Evolutionary conservation across 495 filamentous ascomycete genomes (phyloP).

Genomic region (Chaetomidium leptoderma): DNA sequence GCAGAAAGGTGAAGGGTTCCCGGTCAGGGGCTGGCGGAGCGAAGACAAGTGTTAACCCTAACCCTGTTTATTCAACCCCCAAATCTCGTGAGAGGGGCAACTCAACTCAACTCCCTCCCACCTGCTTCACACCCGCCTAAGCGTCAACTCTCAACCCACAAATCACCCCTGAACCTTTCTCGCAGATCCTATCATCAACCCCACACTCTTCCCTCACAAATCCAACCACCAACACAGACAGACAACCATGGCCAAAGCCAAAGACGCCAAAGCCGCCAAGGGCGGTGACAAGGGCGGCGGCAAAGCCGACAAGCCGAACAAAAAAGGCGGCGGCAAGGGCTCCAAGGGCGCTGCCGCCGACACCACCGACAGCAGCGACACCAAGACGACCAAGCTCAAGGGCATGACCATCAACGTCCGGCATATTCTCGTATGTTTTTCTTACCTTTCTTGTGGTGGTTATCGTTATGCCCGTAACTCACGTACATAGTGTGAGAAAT

Average conservation of each 20-base stretch:
- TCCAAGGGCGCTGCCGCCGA: slow-evolving; percentile 5
- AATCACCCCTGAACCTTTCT: too few relatives aligned
- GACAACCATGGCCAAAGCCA: slow-evolving; percentile 26
- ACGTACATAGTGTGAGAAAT: slow-evolving; percentile 85
- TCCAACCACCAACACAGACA: neutral
- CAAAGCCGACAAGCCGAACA: slow-evolving; percentile 15
- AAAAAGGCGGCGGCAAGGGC: slow-evolving; percentile 11
- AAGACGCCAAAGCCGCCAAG: slow-evolving; percentile 4
- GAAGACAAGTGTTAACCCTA: too few relatives aligned
- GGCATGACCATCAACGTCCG: slow-evolving; percentile 78
- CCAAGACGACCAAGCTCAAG: slow-evolving; percentile 42
- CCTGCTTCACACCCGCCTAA: too few relatives aligned
- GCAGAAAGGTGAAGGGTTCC: too few relatives aligned
- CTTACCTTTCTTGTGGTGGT: too few relatives aligned
- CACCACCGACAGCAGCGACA: slow-evolving; percentile 4
- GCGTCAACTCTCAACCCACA: too few relatives aligned
- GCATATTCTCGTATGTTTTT: slow-evolving; percentile 70
- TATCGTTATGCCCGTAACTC: too few relatives aligned
- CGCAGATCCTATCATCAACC: neutral
- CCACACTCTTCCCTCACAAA: neutral
- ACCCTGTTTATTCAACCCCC: too few relatives aligned
- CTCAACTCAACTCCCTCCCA: too few relatives aligned
- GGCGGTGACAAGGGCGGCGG: neutral
- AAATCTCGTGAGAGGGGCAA: too few relatives aligned
- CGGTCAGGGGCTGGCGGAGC: too few relatives aligned